phyloP scores from a whole-genome alignment of 129 eudicot genomes.

The Solidago caesia region DNA sequence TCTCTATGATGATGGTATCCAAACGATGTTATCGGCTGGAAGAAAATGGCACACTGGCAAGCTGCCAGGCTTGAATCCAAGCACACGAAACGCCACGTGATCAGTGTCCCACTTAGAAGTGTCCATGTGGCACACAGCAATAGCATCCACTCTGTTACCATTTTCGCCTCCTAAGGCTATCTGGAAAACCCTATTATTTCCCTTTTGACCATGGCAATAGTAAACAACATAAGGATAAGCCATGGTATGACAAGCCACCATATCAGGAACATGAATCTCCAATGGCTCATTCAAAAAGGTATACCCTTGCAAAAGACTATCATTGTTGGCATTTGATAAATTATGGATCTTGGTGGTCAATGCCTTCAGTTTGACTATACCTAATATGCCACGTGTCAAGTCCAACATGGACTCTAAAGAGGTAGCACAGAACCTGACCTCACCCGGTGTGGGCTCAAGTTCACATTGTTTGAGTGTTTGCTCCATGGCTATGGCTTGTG shows the following conservation, averaged over 20 bases:
- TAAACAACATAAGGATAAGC: constrained; percentile 38
- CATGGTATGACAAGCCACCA: constrained; percentile 43
- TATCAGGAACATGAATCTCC: constrained; percentile 28
- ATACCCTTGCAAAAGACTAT: constrained; percentile 32
- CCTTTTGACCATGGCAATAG: constrained; percentile 38
- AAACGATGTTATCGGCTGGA: constrained; percentile 59
- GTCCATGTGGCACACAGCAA: constrained; percentile 65
- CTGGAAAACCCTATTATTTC: constrained; percentile 23
- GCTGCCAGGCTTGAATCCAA: constrained; percentile 43
- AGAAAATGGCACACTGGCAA: constrained; percentile 73
- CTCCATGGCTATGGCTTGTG: constrained; percentile 36
- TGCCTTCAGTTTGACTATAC: constrained; percentile 24
- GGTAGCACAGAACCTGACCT: constrained; percentile 37
- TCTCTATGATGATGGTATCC: constrained; percentile 38
- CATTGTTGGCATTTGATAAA: neutral
- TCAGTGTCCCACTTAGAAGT: constrained; percentile 52
- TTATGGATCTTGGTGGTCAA: constrained; percentile 35
- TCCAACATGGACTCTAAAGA: constrained; percentile 43
- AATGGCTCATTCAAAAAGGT: constrained; percentile 33
- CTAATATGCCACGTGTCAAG: constrained; percentile 27
- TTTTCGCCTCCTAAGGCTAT: constrained; percentile 42
- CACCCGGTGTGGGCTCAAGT: constrained; percentile 23
- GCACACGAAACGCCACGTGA: constrained; percentile 52
- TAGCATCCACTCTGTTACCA: constrained; percentile 53
- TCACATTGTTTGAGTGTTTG: constrained; percentile 39